Evolutionary conservation across 495 filamentous ascomycete species (phyloP).

Genomic region (Neurospora sublineolata): DNA sequence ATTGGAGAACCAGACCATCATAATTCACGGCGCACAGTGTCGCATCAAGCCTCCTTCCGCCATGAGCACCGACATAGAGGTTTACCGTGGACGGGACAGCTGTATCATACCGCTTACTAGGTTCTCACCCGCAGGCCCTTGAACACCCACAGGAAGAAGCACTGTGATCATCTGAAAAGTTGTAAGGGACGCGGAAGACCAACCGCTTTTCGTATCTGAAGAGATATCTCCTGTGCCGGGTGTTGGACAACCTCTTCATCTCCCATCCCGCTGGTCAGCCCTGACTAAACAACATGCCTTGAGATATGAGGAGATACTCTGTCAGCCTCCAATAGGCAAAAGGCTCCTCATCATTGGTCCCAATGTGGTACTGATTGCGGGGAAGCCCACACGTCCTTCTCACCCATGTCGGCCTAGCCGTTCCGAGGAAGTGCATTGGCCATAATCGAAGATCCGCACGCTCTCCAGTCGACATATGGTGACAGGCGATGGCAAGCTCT

Average conservation of each 20-base stretch:
- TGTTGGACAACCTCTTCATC: background rate
- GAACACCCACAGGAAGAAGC: background rate
- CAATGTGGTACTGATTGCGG: background rate
- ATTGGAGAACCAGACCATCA: slow-evolving; percentile 4
- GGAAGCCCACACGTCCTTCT: background rate
- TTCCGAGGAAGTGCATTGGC: background rate
- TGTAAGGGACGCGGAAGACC: background rate
- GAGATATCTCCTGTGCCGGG: background rate
- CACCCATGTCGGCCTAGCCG: background rate
- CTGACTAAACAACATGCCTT: background rate
- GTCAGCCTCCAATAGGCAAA: background rate
- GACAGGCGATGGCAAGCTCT: background rate
- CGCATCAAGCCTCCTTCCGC: slow-evolving; percentile 11
- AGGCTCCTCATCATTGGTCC: background rate
- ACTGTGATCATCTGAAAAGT: background rate
- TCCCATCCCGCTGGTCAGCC: background rate
- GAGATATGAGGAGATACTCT: background rate
- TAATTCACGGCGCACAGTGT: slow-evolving; percentile 4
- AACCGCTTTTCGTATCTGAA: background rate
- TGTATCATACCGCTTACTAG: background rate
- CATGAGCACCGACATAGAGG: slow-evolving; percentile 5
- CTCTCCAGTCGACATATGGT: background rate
- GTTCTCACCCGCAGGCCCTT: background rate
- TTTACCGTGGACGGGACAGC: background rate
- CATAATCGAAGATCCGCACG: background rate